These are phyloP conservation scores for Colletotrichum higginsianum DNA, from an alignment of 2,329 filamentous ascomycete species.

Conservation along the genomic window DNA sequence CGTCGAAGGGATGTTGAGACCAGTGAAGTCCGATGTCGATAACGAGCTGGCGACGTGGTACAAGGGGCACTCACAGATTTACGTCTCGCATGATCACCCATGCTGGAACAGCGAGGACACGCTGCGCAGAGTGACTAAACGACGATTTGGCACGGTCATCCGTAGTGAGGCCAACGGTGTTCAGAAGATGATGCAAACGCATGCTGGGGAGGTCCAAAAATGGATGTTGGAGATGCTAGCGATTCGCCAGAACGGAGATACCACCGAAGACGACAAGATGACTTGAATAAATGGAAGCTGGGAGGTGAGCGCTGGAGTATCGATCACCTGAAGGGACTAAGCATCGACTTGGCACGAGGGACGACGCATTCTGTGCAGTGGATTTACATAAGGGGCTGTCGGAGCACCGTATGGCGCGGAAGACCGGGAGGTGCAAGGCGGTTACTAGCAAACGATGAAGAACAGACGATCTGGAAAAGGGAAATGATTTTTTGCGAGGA, in stretches of 20 bases:
- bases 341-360: not conserved
- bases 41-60: constrained; percentile 86
- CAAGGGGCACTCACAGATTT: constrained; percentile 83
- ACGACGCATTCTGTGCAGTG: not conserved
- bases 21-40: constrained; percentile 85
- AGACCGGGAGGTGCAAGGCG: not conserved
- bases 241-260: constrained; percentile 56
- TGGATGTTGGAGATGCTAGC: constrained; percentile 64
- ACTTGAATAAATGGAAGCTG: constrained; percentile 30
- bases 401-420: constrained; percentile 7
- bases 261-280: constrained; percentile 65
- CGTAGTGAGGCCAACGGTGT: constrained; percentile 65
- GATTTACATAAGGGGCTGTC: not conserved
- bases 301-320: too few species aligned
- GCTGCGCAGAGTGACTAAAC: constrained; percentile 71
- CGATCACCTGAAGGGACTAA: not conserved
- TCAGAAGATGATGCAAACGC: constrained; percentile 70
- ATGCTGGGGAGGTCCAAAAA: constrained; percentile 64
- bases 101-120: constrained; percentile 80
- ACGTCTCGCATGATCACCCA: constrained; percentile 80
- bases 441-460: not conserved
- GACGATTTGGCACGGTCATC: constrained; percentile 72
- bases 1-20: constrained; percentile 81
- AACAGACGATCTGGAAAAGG: not conserved
- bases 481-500: constrained; percentile 10